These are phyloP conservation scores for Pholiota microspora DNA, from an alignment of 768 basidiomycete species.

Conservation along the genomic window DNA sequence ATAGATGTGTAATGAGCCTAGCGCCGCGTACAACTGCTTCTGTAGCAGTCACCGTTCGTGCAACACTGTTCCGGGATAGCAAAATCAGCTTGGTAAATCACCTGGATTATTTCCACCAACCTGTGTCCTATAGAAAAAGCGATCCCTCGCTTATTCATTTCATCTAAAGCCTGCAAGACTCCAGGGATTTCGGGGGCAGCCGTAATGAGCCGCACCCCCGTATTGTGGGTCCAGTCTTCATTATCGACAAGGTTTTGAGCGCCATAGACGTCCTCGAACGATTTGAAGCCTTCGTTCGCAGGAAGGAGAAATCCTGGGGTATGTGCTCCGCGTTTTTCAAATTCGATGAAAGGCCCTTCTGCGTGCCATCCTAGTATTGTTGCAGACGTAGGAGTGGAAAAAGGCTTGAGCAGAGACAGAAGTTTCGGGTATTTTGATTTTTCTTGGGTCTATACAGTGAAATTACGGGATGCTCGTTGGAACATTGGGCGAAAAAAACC, in stretches of 20 bases:
- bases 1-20: conserved; percentile 86
- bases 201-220: conserved; percentile 74
- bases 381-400: conserved; percentile 61
- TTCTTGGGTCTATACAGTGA: conserved; percentile 66
- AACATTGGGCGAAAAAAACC: conserved; percentile 18
- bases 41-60: conserved; percentile 71
- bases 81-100: neutral
- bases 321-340: conserved; percentile 84
- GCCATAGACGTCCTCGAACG: conserved; percentile 78
- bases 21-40: conserved; percentile 71
- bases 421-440: conserved; percentile 71
- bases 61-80: conserved; percentile 46
- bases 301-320: conserved; percentile 60
- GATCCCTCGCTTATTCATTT: conserved; percentile 62
- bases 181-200: conserved; percentile 86
- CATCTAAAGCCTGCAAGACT: conserved; percentile 66
- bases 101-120: conserved; percentile 35
- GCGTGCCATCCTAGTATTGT: conserved; percentile 86
- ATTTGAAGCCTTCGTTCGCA: conserved; percentile 59
- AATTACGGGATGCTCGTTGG: neutral
- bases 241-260: conserved; percentile 55
- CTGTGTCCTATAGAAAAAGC: conserved; percentile 89
- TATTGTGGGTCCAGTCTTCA: conserved; percentile 65
- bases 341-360: conserved; percentile 86
- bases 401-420: conserved; percentile 65